phyloP scores from a whole-genome alignment of 805 yeast species.

The Sugiyamaella qingdaonensis region DNA sequence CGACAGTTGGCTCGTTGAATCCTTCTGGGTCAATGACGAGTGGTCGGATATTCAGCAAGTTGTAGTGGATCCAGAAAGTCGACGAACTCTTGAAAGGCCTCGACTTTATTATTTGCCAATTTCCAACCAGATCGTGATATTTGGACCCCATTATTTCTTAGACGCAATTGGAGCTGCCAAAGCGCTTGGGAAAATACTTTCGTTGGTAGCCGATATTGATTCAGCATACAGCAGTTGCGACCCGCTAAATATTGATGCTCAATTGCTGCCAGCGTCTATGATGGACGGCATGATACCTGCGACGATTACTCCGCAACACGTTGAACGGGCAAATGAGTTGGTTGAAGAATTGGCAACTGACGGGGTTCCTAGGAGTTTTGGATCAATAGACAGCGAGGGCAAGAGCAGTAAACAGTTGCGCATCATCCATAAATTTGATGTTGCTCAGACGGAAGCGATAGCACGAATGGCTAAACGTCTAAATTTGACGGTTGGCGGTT shows the following conservation, averaged over 20 bases:
- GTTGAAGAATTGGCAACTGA: background rate
- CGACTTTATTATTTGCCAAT: background rate
- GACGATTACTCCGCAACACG: background rate
- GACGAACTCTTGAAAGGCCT: background rate
- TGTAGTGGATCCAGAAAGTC: background rate
- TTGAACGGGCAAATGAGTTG: background rate
- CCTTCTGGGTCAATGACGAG: background rate
- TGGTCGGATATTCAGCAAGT: background rate
- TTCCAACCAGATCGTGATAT: background rate
- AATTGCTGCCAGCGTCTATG: background rate
- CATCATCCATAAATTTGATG: background rate
- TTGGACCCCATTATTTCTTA: background rate
- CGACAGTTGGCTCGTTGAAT: background rate
- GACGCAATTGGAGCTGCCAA: background rate
- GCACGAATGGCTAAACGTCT: background rate
- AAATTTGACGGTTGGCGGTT: background rate
- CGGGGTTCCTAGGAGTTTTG: background rate
- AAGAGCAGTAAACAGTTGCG: background rate
- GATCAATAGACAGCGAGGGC: background rate
- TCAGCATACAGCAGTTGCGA: background rate
- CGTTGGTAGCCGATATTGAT: background rate
- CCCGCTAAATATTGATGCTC: background rate
- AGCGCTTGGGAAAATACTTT: background rate
- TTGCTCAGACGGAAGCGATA: background rate
- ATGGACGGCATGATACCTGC: too few species aligned